Evolutionary conservation across 1,139 yeast genomes (phyloP).

Genomic region (Pneumocystis murina): DNA sequence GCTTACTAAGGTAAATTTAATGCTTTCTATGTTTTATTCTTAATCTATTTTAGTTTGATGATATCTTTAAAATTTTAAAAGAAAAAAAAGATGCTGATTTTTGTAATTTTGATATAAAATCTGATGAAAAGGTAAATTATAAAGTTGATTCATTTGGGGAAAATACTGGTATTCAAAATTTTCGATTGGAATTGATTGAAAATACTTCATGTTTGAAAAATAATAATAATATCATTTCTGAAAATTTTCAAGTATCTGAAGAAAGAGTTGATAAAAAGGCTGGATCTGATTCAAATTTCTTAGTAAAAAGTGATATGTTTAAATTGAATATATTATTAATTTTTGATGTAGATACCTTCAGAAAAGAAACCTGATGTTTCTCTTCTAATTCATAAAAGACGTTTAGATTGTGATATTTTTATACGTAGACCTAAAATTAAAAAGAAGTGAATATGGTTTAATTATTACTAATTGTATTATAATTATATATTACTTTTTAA

Average conservation of each 20-base stretch:
- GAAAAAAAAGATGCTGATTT: not conserved
- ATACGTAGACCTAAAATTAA: not conserved
- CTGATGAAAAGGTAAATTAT: not conserved
- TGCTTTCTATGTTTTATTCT: not conserved
- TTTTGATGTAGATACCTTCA: not conserved
- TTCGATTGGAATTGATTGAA: not conserved
- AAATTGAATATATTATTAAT: not conserved
- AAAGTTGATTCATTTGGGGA: not conserved
- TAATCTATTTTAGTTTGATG: not conserved
- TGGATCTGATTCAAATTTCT: not conserved
- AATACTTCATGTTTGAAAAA: not conserved
- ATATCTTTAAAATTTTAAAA: not conserved
- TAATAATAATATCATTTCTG: not conserved
- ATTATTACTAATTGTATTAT: not conserved
- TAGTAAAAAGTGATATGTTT: not conserved
- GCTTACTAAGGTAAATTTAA: slow-evolving; percentile 7
- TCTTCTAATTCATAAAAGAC: not conserved
- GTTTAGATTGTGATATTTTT: not conserved
- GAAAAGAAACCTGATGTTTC: not conserved
- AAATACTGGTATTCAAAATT: not conserved
- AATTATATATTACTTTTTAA: not conserved
- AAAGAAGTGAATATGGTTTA: not conserved
- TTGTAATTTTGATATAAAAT: not conserved
- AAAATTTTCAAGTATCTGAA: not conserved
- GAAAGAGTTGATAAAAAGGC: not conserved